phyloP scores from a whole-genome alignment of 768 basidiomycete genomes.

The Thelephora ganbajun region DNA sequence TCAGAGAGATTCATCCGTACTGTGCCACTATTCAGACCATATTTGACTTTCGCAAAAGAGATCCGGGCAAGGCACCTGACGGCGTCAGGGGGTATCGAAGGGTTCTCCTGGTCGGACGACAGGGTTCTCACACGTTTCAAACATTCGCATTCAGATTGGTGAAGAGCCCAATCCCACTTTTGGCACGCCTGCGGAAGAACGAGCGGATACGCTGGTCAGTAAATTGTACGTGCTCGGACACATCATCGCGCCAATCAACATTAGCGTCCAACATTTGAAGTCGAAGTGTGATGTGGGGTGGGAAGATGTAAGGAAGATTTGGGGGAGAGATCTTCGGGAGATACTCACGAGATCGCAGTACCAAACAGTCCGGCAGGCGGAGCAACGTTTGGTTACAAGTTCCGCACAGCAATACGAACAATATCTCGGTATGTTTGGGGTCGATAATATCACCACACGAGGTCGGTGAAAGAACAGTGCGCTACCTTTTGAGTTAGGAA shows the following conservation, averaged over 20 bases:
- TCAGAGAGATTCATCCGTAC: slow-evolving; percentile 35
- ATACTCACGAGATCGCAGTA: slow-evolving; percentile 64
- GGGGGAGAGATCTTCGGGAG: background rate
- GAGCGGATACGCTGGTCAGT: background rate
- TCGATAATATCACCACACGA: slow-evolving; percentile 52
- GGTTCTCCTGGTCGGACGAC: slow-evolving; percentile 25
- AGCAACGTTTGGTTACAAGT: slow-evolving; percentile 50
- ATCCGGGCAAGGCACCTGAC: slow-evolving; percentile 69
- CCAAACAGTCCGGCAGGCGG: slow-evolving; percentile 48
- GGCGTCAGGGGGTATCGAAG: slow-evolving; percentile 55
- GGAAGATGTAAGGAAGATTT: too few relatives aligned
- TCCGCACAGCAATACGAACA: slow-evolving; percentile 59
- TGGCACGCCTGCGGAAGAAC: slow-evolving; percentile 42
- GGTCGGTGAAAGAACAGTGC: slow-evolving; percentile 44
- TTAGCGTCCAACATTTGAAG: background rate
- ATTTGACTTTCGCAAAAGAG: slow-evolving; percentile 47
- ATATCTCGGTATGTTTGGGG: slow-evolving; percentile 37
- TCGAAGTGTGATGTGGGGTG: slow-evolving; percentile 1
- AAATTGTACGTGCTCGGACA: background rate
- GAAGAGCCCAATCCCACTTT: slow-evolving; percentile 54
- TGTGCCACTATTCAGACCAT: slow-evolving; percentile 28
- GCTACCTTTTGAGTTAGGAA: slow-evolving; percentile 32
- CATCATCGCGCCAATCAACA: background rate
- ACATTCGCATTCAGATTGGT: slow-evolving; percentile 76
- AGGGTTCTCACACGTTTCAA: slow-evolving; percentile 39